phyloP scores from a whole-genome alignment of 495 filamentous ascomycete genomes.

The Lophiotrema nucula region DNA sequence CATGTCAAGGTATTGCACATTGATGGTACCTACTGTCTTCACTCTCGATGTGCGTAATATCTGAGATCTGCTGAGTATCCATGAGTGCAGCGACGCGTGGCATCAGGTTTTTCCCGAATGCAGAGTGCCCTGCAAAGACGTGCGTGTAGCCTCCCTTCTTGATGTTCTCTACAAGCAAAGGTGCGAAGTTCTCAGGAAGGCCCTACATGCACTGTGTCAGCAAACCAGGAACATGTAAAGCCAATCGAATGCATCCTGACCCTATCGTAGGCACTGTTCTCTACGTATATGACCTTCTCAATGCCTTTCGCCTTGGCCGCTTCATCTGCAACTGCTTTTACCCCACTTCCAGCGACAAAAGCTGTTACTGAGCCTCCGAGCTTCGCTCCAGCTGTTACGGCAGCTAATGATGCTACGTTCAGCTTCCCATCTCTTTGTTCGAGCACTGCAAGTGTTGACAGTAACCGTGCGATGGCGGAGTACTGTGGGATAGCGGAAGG shows the following conservation, averaged over 20 bases:
- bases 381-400: slow-evolving; percentile 82
- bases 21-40: slow-evolving; percentile 67
- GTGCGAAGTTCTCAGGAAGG: slow-evolving; percentile 92
- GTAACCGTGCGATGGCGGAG: slow-evolving; percentile 61
- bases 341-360: slow-evolving; percentile 80
- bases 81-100: slow-evolving; percentile 94
- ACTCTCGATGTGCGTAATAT: slow-evolving; percentile 80
- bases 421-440: slow-evolving; percentile 92
- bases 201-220: slow-evolving; percentile 64
- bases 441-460: slow-evolving; percentile 86
- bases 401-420: slow-evolving; percentile 75
- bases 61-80: slow-evolving; percentile 88
- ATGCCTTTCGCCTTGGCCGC: slow-evolving; percentile 86
- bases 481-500: slow-evolving; percentile 29
- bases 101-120: slow-evolving; percentile 93
- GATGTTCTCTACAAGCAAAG: slow-evolving; percentile 89
- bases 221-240: not conserved
- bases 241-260: slow-evolving; percentile 45
- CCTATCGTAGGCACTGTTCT: slow-evolving; percentile 90
- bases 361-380: slow-evolving; percentile 82
- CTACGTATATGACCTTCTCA: slow-evolving; percentile 84
- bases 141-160: slow-evolving; percentile 92
- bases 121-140: slow-evolving; percentile 84
- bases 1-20: not conserved
- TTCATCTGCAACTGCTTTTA: slow-evolving; percentile 78